A percentile compares a stretch with the other conserved stretches of the same genome.
Conservation (phyloP, 768 basidiomycete species). For the Tulasnella sp. region DNA sequence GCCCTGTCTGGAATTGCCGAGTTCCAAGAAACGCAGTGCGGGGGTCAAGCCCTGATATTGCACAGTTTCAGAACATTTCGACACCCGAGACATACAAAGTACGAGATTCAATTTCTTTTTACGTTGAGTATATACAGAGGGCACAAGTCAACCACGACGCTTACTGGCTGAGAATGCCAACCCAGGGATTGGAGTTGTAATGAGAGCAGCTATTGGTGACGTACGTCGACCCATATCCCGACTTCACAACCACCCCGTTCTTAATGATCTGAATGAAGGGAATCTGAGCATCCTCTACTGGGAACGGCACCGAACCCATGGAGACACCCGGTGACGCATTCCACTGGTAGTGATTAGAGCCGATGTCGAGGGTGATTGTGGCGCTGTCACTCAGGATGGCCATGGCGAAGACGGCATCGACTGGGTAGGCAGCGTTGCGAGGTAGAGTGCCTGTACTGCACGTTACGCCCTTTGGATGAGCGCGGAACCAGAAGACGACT, state of each 20-base stretch:
- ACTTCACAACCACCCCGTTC: not conserved
- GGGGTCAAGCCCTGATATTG: too few species aligned
- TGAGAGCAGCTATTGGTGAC: not conserved
- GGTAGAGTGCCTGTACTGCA: not conserved
- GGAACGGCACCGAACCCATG: slow-evolving; percentile 11
- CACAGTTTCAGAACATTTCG: too few species aligned
- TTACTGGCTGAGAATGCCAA: not conserved
- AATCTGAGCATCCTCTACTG: slow-evolving; percentile 6
- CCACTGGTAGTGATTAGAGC: slow-evolving; percentile 5
- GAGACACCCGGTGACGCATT: not conserved
- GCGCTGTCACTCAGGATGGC: slow-evolving; percentile 1
- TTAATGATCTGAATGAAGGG: slow-evolving; percentile 15
- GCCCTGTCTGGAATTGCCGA: too few species aligned
- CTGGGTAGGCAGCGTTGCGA: slow-evolving; percentile 3
- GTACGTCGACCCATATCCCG: slow-evolving; percentile 1
- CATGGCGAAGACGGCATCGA: slow-evolving; percentile 13
- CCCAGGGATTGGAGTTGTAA: slow-evolving; percentile 13
- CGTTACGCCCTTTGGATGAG: not conserved
- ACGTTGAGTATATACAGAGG: too few species aligned
- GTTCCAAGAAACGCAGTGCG: too few species aligned
- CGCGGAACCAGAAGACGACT: slow-evolving; percentile 6
- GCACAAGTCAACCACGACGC: too few species aligned
- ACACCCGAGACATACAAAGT: too few species aligned
- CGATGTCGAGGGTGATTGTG: slow-evolving; percentile 10
- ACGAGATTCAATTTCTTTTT: too few species aligned